Conservation (phyloP, 768 basidiomycete genomes). For the Kwoniella europaea region DNA sequence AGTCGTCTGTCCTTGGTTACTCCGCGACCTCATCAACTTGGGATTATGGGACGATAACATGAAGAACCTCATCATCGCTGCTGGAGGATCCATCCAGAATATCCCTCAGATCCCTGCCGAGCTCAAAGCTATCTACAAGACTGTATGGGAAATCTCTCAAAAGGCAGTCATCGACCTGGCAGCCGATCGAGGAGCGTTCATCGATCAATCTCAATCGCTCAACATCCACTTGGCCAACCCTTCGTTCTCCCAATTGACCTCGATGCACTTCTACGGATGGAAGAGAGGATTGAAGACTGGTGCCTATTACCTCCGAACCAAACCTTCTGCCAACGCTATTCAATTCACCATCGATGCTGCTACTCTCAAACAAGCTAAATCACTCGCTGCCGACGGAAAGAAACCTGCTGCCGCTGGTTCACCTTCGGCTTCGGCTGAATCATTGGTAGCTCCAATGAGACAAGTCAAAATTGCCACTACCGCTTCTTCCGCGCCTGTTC, state of each 20-base stretch:
- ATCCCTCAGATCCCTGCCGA: conserved; percentile 86
- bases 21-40: conserved; percentile 95
- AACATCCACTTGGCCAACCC: conserved; percentile 92
- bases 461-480: conserved; percentile 50
- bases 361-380: conserved; percentile 62
- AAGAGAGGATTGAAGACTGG: conserved; percentile 99
- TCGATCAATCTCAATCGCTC: conserved; percentile 91
- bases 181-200: conserved; percentile 98
- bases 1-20: conserved; percentile 96
- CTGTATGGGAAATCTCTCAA: conserved; percentile 99
- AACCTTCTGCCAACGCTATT: conserved; percentile 92
- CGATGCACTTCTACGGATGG: conserved; percentile 79
- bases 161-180: conserved; percentile 98
- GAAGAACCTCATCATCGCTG: conserved; percentile 99
- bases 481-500: conserved; percentile 29
- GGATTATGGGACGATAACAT: conserved; percentile 97
- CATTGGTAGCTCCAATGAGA: conserved; percentile 45
- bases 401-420: conserved; percentile 8
- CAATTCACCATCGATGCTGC: conserved; percentile 94
- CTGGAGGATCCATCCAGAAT: conserved; percentile 77
- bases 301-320: conserved; percentile 91
- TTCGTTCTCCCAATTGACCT: conserved; percentile 79
- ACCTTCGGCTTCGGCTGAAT: conserved; percentile 11
- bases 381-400: conserved; percentile 36
- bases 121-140: conserved; percentile 98